Base-by-base conservation (phyloP, 331 rosid genomes). In the Cydonia oblonga region DNA sequence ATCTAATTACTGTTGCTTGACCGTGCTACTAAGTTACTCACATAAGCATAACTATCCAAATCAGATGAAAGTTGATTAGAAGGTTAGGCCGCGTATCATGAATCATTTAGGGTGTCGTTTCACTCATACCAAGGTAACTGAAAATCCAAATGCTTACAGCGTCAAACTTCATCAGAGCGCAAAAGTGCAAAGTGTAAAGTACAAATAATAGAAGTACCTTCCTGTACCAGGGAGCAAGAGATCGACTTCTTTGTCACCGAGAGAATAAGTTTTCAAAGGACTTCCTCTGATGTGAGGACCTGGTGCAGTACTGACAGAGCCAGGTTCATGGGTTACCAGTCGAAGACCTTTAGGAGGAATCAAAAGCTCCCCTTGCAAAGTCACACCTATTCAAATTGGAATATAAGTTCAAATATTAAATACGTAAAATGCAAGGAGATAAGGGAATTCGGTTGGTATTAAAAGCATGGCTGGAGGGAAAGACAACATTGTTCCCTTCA, bases 221-320 rank as follows among this genome's bases (percentile, higher is more conserved):
- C 84, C 97, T 18, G 95, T 92, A 42, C 96, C 97, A 13, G 96
- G 97, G 54, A 92, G 81, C 53, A 89, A 75, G 57, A 92, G 92
- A 85, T 92, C 97, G 52, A 80, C 97, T 84, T 89, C 92, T 78
- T 79, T 84, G 18, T 42, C 49, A 4, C 49, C 49, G 6, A 42
- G 49, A 42, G 49, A 42, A 42, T 42, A 42, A 0, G 49, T 16
- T 42, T 42, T 42, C 49, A 42, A 42, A 12, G 49, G 12, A 42
- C 49, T 42, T 12, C 49, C 49, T 42, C 49, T 42, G 49, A 42
- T 42, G 49, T 42, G 49, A 13, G 49, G 49, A 42, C 49, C 49
- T 42, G 49, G 49, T 42, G 49, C 49, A 3, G 90, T 82, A 83
- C 81, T 81, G 57, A 84, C 90, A 69, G 66, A 80, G 67, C 87